Percentiles rank a stretch among this genome's conserved stretches.
Conservation (phyloP, 148 eudicot species). For the Rhododendron kiyosumense region DNA sequence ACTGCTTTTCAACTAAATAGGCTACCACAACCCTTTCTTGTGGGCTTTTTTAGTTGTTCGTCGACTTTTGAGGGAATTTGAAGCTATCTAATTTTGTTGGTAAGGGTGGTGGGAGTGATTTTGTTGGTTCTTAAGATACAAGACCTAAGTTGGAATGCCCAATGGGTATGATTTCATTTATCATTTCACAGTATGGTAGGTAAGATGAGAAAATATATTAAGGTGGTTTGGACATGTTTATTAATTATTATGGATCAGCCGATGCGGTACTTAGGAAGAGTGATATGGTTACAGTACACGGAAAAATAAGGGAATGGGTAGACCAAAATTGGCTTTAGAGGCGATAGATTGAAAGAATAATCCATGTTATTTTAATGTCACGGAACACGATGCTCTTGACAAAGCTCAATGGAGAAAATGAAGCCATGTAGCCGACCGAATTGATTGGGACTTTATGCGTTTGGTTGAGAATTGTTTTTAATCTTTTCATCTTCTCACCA, state of each 20-base stretch:
- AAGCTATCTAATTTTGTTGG: not conserved
- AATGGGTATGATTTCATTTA: not conserved
- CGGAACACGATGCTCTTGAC: not conserved
- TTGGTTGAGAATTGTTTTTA: not conserved
- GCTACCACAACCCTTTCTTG: not conserved
- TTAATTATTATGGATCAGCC: too few species aligned
- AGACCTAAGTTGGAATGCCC: not conserved
- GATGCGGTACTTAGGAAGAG: too few species aligned
- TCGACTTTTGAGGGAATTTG: not conserved
- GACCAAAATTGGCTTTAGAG: not conserved
- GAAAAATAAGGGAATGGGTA: not conserved
- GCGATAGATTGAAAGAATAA: not conserved
- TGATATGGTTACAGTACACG: too few species aligned
- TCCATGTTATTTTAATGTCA: too few species aligned
- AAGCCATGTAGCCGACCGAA: too few species aligned
- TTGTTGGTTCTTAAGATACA: not conserved
- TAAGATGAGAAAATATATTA: not conserved
- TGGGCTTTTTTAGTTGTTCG: not conserved
- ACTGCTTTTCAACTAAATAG: not conserved
- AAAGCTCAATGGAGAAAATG: too few species aligned
- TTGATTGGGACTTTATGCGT: not conserved
- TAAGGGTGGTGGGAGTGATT: not conserved
- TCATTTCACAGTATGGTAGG: not conserved
- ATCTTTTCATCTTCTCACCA: not conserved
- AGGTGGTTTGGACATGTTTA: too few species aligned